Conservation (phyloP, 208 protist genomes). For the Tritrichomonas musculus region DNA sequence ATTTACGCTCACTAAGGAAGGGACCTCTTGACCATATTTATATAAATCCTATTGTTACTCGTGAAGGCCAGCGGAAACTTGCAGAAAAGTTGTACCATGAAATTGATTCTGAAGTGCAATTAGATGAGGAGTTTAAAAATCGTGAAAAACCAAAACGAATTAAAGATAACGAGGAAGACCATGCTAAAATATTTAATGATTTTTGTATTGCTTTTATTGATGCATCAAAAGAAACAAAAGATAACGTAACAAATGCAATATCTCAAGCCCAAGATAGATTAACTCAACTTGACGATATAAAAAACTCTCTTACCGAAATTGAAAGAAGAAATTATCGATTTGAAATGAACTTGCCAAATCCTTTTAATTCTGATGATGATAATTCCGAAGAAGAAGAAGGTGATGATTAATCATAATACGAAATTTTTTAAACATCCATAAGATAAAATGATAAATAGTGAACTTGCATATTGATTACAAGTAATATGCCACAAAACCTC, state of each 20-base stretch:
- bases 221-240: neutral
- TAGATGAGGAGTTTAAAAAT: neutral
- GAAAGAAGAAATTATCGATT: neutral
- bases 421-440: too few species aligned
- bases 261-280: neutral
- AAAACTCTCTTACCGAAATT: neutral
- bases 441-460: too few species aligned
- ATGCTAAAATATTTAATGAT: constrained; percentile 9
- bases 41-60: neutral
- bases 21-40: neutral
- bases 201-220: constrained; percentile 30
- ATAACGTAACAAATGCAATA: neutral
- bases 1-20: too few species aligned
- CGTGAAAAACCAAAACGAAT: neutral
- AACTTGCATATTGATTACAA: too few species aligned
- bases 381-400: too few species aligned
- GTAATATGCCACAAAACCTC: too few species aligned
- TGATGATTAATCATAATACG: too few species aligned
- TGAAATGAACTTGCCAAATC: constrained; percentile 8
- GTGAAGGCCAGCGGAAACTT: neutral
- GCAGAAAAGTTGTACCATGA: neutral
- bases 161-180: neutral
- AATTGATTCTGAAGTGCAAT: neutral
- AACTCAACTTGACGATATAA: neutral
- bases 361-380: too few species aligned